Evolutionary conservation across 768 basidiomycete genomes (phyloP), one percentile per base, ranked within the genome.

Genomic region (Naganishia onofrii): DNA sequence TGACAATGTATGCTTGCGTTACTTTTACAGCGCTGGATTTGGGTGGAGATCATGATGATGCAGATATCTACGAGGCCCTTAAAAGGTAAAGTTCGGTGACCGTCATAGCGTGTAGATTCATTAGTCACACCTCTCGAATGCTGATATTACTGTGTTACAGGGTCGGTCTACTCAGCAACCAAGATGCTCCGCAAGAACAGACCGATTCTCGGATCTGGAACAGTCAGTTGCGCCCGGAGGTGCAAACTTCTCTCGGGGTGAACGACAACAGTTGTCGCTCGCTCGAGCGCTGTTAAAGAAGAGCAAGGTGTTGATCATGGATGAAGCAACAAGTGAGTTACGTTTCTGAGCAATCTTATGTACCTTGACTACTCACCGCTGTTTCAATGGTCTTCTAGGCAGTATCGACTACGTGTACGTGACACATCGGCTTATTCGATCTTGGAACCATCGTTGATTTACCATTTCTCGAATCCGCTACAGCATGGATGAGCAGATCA

Each of bases 1-100:
- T 5, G 12, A 5, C 6, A 36, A 36, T 6, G 12, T 46, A 36
- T 36, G 6, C 12, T 36, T 36, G 36, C 36, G 5, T 36, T 6
- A 6, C 36, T 36, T 5, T 36, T 36, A 88, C 89, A 0, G 89
- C 91, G 0, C 82, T 93, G 15, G 92, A 94, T 72, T 89, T 93
- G 13, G 92, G 93, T 73, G 84, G 88, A n/a, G 91, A 93, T 76
- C 93, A 93, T 68, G 83, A 90, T 69, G 92, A 93, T 75, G 85
- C 85, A 0, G 90, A 92, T 69, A 90, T 94, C 63, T 79, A 76
- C 52, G 79, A 77, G 26, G 78, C 78, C 1, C 71, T 82, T 10
- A 68, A 75, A 15, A 36, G 58, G 58, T 70, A 74, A 38, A 78
- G 79, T 17, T 36, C n/a, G n/a, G n/a, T n/a, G n/a, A n/a, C n/a